Evolutionary conservation across 768 basidiomycete species (phyloP), one percentile per base, ranked within the genome.

Genomic region (Lyophyllum decastes): DNA sequence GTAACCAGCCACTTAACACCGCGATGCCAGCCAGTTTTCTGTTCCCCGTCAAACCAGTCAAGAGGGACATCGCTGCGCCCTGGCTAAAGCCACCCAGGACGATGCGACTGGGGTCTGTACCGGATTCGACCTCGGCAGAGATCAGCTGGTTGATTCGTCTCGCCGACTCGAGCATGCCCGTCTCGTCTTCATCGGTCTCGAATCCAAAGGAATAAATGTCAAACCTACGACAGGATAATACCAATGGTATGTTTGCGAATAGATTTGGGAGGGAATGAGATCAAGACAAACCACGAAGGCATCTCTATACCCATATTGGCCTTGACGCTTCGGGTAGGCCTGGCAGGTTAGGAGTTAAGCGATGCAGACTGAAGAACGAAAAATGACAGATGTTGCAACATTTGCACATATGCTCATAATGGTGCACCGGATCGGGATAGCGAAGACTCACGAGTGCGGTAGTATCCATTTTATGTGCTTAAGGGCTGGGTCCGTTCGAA

Each of bases 1-100:
- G 88, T 48, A 94, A 70, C 89, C 91, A 96, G 5, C 89, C 88
- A 61, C 91, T 94, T 61, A 96, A 76, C 5, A 82, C 80, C 17
- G 80, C 82, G 53, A 94, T 68, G 4, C 93, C 94, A 2, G 81
- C 92, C 16, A 95, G 76, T 64, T 85, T 86, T 58, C 82, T 76
- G 61, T 85, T 83, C 2, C 76, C 78, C 1, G 84, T 89, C 56
- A 95, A 74, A 8, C 86, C 92, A 3, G 86, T 84, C 49, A 95
- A 73, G n/a, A 94, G 76, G 8, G 86, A 80, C 78, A 95, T 87
- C 22, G 87, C 84, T 40, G 79, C 91, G 35, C 92, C 94, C 70
- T 96, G 94, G 59, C 87, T 89, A 75, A 95, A 96, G 10, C 95
- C 95, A 34, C 92, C 94, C 22, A 98, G 72, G 30, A 96, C 81